Percentiles rank a stretch among this genome's conserved stretches.
phyloP scores from a whole-genome alignment of 2,329 filamentous ascomycete genomes.

The Thermoascus crustaceus region DNA sequence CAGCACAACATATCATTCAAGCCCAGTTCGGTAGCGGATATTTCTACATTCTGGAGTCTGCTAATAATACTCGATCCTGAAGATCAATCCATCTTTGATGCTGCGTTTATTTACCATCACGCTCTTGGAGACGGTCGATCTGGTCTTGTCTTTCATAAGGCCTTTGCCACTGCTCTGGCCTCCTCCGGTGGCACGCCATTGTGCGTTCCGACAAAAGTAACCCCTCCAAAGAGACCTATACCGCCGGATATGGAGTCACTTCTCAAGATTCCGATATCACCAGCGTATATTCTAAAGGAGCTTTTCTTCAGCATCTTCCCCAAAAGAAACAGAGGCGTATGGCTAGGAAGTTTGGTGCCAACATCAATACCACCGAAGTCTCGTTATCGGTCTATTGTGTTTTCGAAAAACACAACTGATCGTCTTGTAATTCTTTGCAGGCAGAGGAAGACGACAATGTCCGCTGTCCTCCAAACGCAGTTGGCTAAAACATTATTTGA shows the following conservation, averaged over 20 bases:
- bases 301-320: background rate
- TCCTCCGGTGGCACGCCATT: background rate
- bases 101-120: background rate
- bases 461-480: background rate
- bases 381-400: background rate
- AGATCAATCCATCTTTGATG: background rate
- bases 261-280: background rate
- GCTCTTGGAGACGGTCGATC: background rate
- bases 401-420: background rate
- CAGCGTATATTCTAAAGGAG: background rate
- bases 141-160: background rate
- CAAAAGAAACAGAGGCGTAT: background rate
- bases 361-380: background rate
- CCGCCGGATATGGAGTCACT: background rate
- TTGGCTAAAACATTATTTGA: background rate
- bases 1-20: slow-evolving; percentile 1
- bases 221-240: background rate
- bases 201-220: background rate
- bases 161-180: background rate
- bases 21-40: background rate
- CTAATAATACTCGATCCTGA: background rate
- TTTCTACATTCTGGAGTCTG: background rate
- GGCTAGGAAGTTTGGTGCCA: background rate
- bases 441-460: background rate
- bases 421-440: background rate